Evolutionary conservation across 768 basidiomycete genomes (phyloP).

Genomic region (Piloderma croceum): DNA sequence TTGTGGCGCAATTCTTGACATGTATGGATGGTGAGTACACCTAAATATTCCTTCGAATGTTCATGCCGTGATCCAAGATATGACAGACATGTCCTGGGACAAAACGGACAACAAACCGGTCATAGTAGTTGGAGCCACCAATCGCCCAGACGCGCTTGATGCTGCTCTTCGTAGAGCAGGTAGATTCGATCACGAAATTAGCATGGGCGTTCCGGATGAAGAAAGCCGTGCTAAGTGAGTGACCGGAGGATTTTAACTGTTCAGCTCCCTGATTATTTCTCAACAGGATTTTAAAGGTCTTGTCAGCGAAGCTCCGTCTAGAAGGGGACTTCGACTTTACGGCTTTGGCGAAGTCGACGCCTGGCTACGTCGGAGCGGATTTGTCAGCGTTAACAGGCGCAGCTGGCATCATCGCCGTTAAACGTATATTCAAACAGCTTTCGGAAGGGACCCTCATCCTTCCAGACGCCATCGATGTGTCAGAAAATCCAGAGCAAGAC

Average conservation of each 20-base stretch:
- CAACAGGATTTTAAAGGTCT: constrained; percentile 79
- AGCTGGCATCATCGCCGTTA: constrained; percentile 93
- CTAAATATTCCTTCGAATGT: background rate
- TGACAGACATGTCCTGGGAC: constrained; percentile 87
- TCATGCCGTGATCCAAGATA: background rate
- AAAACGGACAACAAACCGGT: constrained; percentile 90
- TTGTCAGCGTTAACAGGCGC: constrained; percentile 85
- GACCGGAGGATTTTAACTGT: background rate
- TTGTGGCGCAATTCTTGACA: constrained; percentile 95
- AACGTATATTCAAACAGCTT: constrained; percentile 84
- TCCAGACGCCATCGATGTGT: constrained; percentile 33
- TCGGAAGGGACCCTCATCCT: constrained; percentile 61
- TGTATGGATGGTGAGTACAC: constrained; percentile 89
- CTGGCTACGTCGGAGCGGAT: constrained; percentile 97
- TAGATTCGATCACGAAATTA: constrained; percentile 95
- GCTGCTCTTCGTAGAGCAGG: constrained; percentile 90
- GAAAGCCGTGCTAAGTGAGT: constrained; percentile 83
- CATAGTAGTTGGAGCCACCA: constrained; percentile 94
- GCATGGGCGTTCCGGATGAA: constrained; percentile 95
- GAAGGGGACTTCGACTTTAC: constrained; percentile 86
- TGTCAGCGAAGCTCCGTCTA: constrained; percentile 78
- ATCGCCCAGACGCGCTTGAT: constrained; percentile 92
- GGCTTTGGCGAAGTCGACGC: constrained; percentile 85
- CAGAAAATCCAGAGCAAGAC: constrained; percentile 14
- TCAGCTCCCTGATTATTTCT: background rate